phyloP scores from a whole-genome alignment of 257 asterid species.

The Coffea eugenioides region DNA sequence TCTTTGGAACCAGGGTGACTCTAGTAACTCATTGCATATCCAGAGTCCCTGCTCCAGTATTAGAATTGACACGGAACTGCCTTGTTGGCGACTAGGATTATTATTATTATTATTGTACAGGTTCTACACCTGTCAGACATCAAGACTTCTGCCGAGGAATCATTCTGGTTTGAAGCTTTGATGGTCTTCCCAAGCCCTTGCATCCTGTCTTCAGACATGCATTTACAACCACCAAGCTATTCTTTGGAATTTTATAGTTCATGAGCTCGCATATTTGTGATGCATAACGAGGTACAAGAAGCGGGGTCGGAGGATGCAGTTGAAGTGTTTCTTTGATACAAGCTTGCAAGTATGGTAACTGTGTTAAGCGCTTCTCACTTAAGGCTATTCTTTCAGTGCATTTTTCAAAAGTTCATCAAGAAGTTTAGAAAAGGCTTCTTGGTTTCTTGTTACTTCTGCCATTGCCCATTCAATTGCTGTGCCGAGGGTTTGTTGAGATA shows the following conservation, averaged over 20 bases:
- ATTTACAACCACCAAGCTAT: conserved; percentile 3
- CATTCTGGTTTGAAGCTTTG: conserved; percentile 17
- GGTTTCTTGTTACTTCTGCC: background rate
- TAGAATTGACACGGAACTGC: no score
- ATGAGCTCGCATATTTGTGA: background rate
- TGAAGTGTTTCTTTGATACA: conserved; percentile 17
- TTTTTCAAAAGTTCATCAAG: conserved; percentile 1
- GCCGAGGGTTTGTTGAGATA: background rate
- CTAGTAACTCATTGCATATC: no score
- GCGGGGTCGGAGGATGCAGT: conserved; percentile 19
- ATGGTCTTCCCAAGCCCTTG: conserved; percentile 16
- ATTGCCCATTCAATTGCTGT: background rate
- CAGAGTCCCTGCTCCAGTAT: no score
- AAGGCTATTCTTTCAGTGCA: background rate
- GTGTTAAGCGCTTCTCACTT: background rate
- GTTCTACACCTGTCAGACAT: background rate
- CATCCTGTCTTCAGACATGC: conserved; percentile 11
- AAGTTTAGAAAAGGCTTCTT: background rate
- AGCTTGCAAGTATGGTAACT: conserved; percentile 16
- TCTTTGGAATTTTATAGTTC: conserved; percentile 10
- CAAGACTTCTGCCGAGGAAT: background rate
- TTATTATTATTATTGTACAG: no score
- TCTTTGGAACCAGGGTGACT: no score
- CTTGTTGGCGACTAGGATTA: no score
- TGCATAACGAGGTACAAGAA: conserved; percentile 16